Base-by-base conservation (phyloP, 495 filamentous ascomycete species). In the Hypoxylon subgilvum region DNA sequence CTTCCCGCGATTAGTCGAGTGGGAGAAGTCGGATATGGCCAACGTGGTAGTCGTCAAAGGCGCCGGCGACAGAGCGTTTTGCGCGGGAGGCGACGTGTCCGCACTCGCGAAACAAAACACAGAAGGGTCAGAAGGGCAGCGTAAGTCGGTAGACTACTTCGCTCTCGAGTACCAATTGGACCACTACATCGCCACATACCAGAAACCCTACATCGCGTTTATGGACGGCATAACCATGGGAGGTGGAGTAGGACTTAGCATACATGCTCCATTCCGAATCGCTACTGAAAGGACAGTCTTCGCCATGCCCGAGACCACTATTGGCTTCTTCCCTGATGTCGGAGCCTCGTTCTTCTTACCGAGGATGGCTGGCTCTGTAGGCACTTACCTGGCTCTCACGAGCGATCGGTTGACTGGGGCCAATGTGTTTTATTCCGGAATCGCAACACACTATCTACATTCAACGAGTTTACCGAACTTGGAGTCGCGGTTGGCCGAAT, bases 221-320 rank as follows among this genome's bases (percentile, higher is more conserved):
- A 92, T 98, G 87, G 95, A 98, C 68, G 94, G 94, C 50, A 87
- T 96, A 68, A 98, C 95, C 18, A 97, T 98, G 94, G 94, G 94
- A 54, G 94, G 94, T 46, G 94, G 94, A 45, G 95, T 97, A 22
- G 94, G 94, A 2, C 83, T 98, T 41, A 91, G 87, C 72, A 82
- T 97, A 35, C 95, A 98, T 73, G 92, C 95, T 4, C 95, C 94
- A 1, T 91, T 98, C 80, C 82, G 94, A 17, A 94, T 98, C 66
- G 95, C 95, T 19, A 98, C 94, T 9, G 94, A 98, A 74, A 87
- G 87, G 49, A 98, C 95, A 5, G 72, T 92, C 14, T 96, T 98
- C 67, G 92, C 95, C 57, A 98, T 98, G 94, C 94, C 94, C 28
- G 94, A 98, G 78, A 98, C 94, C 2, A 92, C 80, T 6, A 98